Conservation (phyloP, 306 rosid species). For the Rosa chinensis region DNA sequence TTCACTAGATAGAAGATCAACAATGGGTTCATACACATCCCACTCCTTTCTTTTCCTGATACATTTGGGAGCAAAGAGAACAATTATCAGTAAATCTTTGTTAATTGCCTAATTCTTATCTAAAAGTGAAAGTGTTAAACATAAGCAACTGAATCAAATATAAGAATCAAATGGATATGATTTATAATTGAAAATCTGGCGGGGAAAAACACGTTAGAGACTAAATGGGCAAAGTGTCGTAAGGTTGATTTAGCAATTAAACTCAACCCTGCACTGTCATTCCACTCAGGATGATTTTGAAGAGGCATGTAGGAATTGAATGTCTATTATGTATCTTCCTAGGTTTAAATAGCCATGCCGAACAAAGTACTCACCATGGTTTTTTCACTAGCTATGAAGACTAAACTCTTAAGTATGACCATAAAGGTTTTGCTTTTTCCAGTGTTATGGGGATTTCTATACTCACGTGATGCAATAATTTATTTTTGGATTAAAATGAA, state of each 20-base stretch:
- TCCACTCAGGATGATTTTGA: neutral
- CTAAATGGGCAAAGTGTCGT: neutral
- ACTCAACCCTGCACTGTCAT: neutral
- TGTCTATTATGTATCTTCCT: neutral
- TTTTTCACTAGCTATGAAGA: neutral
- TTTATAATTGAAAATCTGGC: neutral
- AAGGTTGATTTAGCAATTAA: neutral
- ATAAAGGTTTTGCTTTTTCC: neutral
- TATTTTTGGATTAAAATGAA: neutral
- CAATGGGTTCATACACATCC: slow-evolving; percentile 89
- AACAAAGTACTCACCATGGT: neutral
- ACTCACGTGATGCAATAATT: neutral
- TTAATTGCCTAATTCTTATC: neutral
- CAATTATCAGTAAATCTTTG: slow-evolving; percentile 5
- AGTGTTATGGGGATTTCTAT: neutral
- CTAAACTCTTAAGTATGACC: neutral
- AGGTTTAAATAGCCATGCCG: neutral
- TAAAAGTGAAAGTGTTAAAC: neutral
- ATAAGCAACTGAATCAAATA: neutral
- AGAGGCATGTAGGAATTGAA: neutral
- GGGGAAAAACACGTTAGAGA: neutral
- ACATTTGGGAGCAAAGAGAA: slow-evolving; percentile 34
- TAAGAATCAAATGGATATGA: neutral
- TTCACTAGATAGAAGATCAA: slow-evolving; percentile 85
- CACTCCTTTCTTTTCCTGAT: slow-evolving; percentile 97